Percentiles rank a stretch among this genome's conserved stretches.
phyloP scores from a whole-genome alignment of 306 rosid species.

The Trichosanthes cucumerina region DNA sequence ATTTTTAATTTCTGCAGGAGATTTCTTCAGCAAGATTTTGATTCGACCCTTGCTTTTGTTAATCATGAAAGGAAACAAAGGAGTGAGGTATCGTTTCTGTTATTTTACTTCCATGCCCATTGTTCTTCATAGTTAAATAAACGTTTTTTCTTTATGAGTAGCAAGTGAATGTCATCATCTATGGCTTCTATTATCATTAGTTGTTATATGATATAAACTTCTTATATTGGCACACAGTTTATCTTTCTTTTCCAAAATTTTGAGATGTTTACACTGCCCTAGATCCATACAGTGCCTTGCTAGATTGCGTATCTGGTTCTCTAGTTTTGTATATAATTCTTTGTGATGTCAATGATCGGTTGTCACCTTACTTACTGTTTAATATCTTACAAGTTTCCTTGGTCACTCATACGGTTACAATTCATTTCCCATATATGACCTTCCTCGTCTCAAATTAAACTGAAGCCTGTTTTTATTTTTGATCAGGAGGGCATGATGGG shows the following conservation, averaged over 20 bases:
- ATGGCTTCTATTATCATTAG: background rate
- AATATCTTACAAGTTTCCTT: background rate
- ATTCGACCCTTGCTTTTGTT: constrained; percentile 74
- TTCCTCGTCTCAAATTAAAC: background rate
- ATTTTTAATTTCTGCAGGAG: constrained; percentile 49
- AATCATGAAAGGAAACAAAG: constrained; percentile 91
- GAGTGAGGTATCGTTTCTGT: constrained; percentile 51
- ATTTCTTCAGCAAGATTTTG: constrained; percentile 95
- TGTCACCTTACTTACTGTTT: background rate
- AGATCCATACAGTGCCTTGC: background rate
- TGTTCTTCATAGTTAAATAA: background rate
- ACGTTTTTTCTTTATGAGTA: background rate
- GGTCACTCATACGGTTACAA: background rate
- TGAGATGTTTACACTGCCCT: background rate
- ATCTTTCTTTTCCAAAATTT: background rate
- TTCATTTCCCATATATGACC: background rate
- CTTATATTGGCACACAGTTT: background rate
- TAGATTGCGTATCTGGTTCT: background rate
- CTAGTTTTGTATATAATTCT: background rate
- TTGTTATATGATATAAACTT: background rate
- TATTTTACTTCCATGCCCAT: background rate
- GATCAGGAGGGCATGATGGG: constrained; percentile 59
- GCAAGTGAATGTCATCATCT: background rate
- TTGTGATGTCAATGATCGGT: background rate
- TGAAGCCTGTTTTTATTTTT: background rate